phyloP scores from a whole-genome alignment of 352 stramenopile genomes.

The Globisporangium irregulare region DNA sequence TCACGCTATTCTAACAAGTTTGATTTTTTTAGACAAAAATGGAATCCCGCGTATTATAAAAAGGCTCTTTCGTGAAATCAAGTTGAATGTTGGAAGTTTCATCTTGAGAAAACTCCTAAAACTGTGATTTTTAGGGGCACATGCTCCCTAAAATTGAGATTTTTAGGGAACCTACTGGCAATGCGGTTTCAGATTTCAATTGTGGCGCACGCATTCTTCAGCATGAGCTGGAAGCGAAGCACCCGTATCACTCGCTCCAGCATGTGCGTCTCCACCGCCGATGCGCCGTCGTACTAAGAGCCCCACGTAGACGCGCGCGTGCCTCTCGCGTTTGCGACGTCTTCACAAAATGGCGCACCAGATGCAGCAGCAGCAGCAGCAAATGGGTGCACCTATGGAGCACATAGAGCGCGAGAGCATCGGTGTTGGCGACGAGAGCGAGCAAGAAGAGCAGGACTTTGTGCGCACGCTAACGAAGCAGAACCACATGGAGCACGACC shows the following conservation, averaged over 20 bases:
- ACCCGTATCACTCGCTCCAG: neutral
- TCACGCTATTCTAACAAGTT: no score
- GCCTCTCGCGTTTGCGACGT: no score
- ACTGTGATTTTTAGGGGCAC: no score
- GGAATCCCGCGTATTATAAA: no score
- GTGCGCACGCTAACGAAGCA: slow-evolving; percentile 16
- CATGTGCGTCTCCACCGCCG: neutral
- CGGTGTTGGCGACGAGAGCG: neutral
- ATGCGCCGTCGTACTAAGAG: neutral
- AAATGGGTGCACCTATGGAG: neutral
- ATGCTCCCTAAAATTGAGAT: no score
- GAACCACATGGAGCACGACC: slow-evolving; percentile 18
- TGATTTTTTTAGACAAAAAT: no score
- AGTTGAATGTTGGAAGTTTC: no score
- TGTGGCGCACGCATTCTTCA: neutral
- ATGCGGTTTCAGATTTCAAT: no score
- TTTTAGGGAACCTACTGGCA: no score
- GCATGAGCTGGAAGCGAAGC: neutral
- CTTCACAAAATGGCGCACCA: neutral
- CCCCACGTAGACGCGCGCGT: neutral
- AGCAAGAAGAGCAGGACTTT: slow-evolving; percentile 9
- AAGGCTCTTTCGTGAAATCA: no score
- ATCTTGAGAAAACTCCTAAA: no score
- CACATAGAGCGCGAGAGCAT: neutral
- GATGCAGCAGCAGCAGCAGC: neutral